Percentiles rank a stretch among this genome's conserved stretches.
Conservation (phyloP, 176 grass and related monocot species). For the Cymbopogon citratus region DNA sequence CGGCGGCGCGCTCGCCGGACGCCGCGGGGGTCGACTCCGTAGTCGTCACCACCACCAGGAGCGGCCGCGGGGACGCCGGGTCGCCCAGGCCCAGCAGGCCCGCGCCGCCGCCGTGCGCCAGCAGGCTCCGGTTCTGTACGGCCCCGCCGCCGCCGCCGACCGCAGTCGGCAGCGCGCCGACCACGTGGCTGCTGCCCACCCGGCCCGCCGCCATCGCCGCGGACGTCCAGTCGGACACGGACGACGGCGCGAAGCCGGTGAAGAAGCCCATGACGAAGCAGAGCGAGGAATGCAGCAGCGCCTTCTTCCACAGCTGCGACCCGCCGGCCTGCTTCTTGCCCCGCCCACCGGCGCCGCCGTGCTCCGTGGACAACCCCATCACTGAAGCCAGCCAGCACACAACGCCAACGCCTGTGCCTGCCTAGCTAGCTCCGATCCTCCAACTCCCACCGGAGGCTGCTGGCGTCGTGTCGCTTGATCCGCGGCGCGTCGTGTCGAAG, state of each 20-base stretch:
- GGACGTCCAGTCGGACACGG: conserved; percentile 50
- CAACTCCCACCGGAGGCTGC: background rate
- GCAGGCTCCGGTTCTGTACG: conserved; percentile 28
- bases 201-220: conserved; percentile 19
- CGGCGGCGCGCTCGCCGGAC: conserved; percentile 33
- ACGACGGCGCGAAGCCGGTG: conserved; percentile 90
- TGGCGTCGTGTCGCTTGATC: background rate
- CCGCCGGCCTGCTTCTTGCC: conserved; percentile 36
- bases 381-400: background rate
- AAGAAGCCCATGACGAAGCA: conserved; percentile 99
- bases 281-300: conserved; percentile 78
- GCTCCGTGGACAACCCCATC: conserved; percentile 38
- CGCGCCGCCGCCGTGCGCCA: background rate
- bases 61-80: conserved; percentile 24
- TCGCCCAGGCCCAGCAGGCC: background rate
- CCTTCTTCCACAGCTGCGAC: conserved; percentile 75
- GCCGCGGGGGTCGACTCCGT: conserved; percentile 44
- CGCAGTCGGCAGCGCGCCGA: background rate
- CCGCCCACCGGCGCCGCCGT: conserved; percentile 19
- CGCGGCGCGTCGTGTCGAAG: background rate
- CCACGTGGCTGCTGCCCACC: conserved; percentile 26
- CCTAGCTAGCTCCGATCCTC: background rate
- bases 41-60: conserved; percentile 77
- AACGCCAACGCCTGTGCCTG: background rate
- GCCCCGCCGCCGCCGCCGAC: background rate